Conservation (phyloP, 768 basidiomycete genomes). For the Boletus pseudopeckii region DNA sequence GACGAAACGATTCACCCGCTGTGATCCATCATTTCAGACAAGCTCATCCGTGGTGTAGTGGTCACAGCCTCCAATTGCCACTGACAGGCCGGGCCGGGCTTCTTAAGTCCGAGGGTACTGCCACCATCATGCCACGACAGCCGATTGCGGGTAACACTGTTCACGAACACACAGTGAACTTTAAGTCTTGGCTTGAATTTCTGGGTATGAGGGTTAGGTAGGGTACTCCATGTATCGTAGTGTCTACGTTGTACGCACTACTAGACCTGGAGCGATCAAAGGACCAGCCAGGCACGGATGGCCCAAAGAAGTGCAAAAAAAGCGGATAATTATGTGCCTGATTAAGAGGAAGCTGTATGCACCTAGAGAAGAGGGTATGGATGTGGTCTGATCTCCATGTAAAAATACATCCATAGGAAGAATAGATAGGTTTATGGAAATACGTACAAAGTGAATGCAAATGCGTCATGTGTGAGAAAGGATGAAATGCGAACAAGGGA, state of each 20-base stretch:
- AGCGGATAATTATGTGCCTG: background rate
- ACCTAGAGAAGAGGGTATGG: conserved; percentile 11
- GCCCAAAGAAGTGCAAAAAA: background rate
- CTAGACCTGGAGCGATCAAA: background rate
- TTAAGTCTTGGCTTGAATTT: background rate
- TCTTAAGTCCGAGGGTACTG: background rate
- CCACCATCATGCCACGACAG: conserved; percentile 3
- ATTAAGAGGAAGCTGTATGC: conserved; percentile 17
- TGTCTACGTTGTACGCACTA: background rate
- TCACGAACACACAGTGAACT: background rate
- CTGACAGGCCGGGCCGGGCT: no score
- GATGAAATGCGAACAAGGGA: conserved; percentile 10
- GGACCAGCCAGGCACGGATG: background rate
- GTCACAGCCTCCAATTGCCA: background rate
- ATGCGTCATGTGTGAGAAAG: conserved; percentile 12
- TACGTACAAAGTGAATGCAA: conserved; percentile 14
- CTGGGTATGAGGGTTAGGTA: background rate
- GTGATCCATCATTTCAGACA: no score
- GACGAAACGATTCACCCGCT: no score
- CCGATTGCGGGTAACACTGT: background rate
- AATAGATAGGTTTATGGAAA: conserved; percentile 1
- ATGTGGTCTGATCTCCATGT: conserved; percentile 7
- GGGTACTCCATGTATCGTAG: background rate
- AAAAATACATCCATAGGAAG: conserved; percentile 22
- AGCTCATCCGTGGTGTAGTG: no score